These are phyloP conservation scores for Apiospora malaysiana DNA, from an alignment of 2,329 filamentous ascomycete species.

Conservation along the genomic window DNA sequence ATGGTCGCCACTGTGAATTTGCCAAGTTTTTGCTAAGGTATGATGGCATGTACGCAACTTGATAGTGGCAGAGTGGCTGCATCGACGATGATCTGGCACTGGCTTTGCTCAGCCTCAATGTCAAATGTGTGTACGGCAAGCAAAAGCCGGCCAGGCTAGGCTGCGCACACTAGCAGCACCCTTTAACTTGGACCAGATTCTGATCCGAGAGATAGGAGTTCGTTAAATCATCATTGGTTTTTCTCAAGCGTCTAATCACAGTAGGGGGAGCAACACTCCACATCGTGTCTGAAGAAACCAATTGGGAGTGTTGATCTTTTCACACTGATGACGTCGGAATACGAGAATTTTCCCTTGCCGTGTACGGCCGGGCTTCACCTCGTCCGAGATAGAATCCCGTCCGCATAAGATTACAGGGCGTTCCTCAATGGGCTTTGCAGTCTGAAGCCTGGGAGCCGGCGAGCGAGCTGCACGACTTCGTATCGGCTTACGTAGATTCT, in stretches of 20 bases:
- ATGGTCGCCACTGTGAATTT: neutral
- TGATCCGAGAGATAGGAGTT: constrained; percentile 14
- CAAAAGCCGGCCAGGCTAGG: neutral
- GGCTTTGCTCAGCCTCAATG: constrained; percentile 4
- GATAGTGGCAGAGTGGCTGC: constrained; percentile 10
- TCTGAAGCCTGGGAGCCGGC: neutral
- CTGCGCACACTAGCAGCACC: neutral
- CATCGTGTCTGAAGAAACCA: neutral
- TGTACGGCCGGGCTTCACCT: constrained; percentile 8
- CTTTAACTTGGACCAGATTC: neutral
- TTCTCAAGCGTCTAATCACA: neutral
- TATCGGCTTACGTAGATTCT: neutral
- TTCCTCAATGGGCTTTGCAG: neutral
- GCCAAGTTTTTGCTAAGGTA: neutral
- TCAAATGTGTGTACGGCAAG: constrained; percentile 1
- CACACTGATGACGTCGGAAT: constrained; percentile 15
- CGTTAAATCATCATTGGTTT: constrained; percentile 1
- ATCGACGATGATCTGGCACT: neutral
- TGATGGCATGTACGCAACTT: constrained; percentile 1
- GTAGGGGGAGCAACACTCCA: constrained; percentile 1
- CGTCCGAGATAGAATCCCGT: neutral
- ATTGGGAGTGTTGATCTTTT: neutral
- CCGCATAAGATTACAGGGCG: neutral
- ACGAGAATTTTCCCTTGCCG: neutral
- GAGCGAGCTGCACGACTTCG: neutral